Percentiles rank a stretch among this genome's conserved stretches.
These are phyloP conservation scores for Leonotis leonurus DNA, from an alignment of 257 asterid species.

Conservation along the genomic window DNA sequence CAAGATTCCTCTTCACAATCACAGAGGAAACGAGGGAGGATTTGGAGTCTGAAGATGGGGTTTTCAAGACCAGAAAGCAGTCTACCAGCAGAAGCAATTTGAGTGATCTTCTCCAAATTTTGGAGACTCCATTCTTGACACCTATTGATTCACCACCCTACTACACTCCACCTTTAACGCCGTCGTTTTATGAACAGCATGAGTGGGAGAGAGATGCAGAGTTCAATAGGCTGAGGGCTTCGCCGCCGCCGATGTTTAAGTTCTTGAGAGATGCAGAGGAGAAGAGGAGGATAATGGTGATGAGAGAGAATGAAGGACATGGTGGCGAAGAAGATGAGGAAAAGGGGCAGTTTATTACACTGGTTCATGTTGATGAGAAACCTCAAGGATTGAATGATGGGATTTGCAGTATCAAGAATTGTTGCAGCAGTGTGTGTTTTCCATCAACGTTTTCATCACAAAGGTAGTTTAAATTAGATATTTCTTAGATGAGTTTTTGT, in stretches of 20 bases:
- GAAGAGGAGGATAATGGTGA: slow-evolving; percentile 20
- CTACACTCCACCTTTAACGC: slow-evolving; percentile 65
- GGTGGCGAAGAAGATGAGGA: background rate
- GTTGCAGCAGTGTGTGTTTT: background rate
- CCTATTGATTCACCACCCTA: slow-evolving; percentile 57
- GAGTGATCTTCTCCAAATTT: slow-evolving; percentile 35
- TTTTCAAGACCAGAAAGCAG: slow-evolving; percentile 22
- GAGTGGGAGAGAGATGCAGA: slow-evolving; percentile 38
- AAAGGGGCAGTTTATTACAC: slow-evolving; percentile 11
- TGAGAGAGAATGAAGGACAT: background rate
- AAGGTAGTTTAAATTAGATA: background rate
- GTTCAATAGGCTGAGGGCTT: slow-evolving; percentile 36
- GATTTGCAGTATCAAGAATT: background rate
- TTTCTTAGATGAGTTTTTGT: background rate
- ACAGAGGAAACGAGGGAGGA: slow-evolving; percentile 71
- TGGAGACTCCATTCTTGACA: slow-evolving; percentile 64
- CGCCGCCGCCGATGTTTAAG: slow-evolving; percentile 71
- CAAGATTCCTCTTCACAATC: slow-evolving; percentile 65
- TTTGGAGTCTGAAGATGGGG: slow-evolving; percentile 64
- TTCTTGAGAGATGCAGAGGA: slow-evolving; percentile 77
- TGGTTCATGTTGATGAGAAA: slow-evolving; percentile 4
- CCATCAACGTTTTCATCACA: no score
- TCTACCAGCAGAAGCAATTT: slow-evolving; percentile 27
- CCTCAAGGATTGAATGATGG: slow-evolving; percentile 5
- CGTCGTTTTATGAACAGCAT: slow-evolving; percentile 8